A percentile compares a stretch with the other conserved stretches of the same genome.
Evolutionary conservation across 2,329 filamentous ascomycete species (phyloP).

Genomic region (Gyromitra esculenta): DNA sequence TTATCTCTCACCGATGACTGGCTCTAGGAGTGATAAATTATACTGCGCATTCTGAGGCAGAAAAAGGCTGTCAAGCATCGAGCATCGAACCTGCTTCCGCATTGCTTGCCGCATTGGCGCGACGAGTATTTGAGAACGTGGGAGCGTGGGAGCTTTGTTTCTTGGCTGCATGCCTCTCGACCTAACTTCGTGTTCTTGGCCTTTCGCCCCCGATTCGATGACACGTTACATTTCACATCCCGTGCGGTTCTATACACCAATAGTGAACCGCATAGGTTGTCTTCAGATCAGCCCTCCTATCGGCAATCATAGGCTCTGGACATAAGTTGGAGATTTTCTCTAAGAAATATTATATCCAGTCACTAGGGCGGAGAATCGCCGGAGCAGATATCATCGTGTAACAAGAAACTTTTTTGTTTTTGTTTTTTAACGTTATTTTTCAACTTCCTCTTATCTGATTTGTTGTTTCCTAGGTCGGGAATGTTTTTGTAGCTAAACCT

Average conservation of each 20-base stretch:
- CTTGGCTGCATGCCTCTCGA: constrained; percentile 42
- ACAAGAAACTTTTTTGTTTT: constrained; percentile 24
- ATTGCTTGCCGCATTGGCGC: constrained; percentile 35
- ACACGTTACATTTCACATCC: constrained; percentile 49
- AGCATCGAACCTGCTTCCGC: constrained; percentile 37
- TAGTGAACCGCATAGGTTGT: constrained; percentile 10
- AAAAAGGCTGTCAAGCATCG: constrained; percentile 46
- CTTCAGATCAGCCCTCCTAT: constrained; percentile 27
- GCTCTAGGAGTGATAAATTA: constrained; percentile 32
- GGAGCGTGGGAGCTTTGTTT: constrained; percentile 36
- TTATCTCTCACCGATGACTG: constrained; percentile 29
- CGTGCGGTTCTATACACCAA: constrained; percentile 25
- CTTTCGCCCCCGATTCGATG: constrained; percentile 36
- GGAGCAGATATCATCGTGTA: constrained; percentile 30
- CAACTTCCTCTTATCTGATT: constrained; percentile 31
- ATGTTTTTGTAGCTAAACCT: constrained; percentile 18
- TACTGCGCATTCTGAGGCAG: constrained; percentile 37
- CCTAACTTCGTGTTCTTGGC: constrained; percentile 37
- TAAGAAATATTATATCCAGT: constrained; percentile 24
- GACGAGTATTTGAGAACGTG: constrained; percentile 25
- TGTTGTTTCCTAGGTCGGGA: constrained; percentile 23
- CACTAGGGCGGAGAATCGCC: constrained; percentile 14
- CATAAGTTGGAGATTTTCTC: background rate
- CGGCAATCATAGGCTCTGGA: constrained; percentile 18
- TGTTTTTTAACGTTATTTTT: constrained; percentile 19